Evolutionary conservation across 768 basidiomycete genomes (phyloP).

Genomic region (Hirschioporus abietinus): DNA sequence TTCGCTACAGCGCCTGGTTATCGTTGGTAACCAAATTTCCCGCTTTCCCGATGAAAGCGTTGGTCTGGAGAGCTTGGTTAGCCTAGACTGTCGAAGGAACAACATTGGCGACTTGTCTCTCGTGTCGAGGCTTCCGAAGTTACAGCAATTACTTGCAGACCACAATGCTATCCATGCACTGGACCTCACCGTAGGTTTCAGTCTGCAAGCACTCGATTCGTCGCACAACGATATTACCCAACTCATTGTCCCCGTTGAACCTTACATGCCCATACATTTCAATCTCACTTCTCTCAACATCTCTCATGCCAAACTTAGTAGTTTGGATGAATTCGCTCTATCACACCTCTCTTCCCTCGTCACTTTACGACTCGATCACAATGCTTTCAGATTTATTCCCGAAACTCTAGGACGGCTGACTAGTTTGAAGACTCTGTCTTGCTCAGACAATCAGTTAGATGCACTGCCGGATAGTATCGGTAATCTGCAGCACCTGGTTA

Average conservation of each 20-base stretch:
- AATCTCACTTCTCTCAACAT: constrained; percentile 76
- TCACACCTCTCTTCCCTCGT: constrained; percentile 68
- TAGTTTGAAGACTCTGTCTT: constrained; percentile 68
- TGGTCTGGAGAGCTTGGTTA: constrained; percentile 52
- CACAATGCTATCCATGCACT: constrained; percentile 80
- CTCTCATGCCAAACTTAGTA: constrained; percentile 82
- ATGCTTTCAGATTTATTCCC: constrained; percentile 79
- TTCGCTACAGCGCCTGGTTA: constrained; percentile 63
- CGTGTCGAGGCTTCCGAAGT: constrained; percentile 61
- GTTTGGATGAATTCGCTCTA: constrained; percentile 70
- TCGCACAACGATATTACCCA: constrained; percentile 89
- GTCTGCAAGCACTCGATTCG: constrained; percentile 61
- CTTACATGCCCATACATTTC: constrained; percentile 41
- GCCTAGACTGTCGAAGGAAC: constrained; percentile 86
- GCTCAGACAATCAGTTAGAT: constrained; percentile 87
- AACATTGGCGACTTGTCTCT: constrained; percentile 68
- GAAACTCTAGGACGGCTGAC: constrained; percentile 74
- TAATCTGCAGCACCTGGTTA: constrained; percentile 63
- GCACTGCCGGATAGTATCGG: constrained; percentile 74
- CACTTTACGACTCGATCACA: constrained; percentile 75
- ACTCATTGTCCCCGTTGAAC: constrained; percentile 42
- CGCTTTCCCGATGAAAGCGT: constrained; percentile 60
- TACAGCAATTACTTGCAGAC: constrained; percentile 69
- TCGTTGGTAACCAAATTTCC: constrained; percentile 82
- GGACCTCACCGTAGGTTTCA: constrained; percentile 69